Percentiles rank a stretch among this genome's conserved stretches.
Evolutionary conservation across 495 filamentous ascomycete genomes (phyloP).

Genomic region (Peziza echinospora): DNA sequence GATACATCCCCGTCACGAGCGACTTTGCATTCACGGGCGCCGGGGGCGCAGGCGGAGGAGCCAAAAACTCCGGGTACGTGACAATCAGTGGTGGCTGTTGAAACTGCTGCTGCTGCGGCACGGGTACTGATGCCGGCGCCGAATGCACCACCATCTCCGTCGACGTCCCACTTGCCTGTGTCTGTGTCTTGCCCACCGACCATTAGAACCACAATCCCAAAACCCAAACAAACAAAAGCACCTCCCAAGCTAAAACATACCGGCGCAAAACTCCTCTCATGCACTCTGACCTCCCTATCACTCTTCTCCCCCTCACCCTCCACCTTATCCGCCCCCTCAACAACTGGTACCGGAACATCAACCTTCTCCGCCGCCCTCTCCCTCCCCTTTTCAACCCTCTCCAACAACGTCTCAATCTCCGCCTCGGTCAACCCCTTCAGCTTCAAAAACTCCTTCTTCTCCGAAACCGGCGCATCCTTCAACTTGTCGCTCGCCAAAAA

Average conservation of each 20-base stretch:
- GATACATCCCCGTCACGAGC: not conserved
- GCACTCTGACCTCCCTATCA: no score
- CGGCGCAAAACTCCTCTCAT: slow-evolving; percentile 3
- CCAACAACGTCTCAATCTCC: slow-evolving; percentile 48
- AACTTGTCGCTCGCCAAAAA: slow-evolving; percentile 72
- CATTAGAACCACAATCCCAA: no score
- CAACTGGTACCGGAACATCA: not conserved
- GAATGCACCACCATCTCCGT: no score
- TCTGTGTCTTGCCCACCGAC: no score
- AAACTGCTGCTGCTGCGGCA: no score
- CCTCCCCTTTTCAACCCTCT: slow-evolving; percentile 19
- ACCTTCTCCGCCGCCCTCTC: slow-evolving; percentile 23
- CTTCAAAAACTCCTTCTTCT: slow-evolving; percentile 57
- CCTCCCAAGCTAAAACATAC: no score
- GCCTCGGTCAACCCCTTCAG: slow-evolving; percentile 49
- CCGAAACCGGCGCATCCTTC: slow-evolving; percentile 41
- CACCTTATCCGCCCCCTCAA: not conserved
- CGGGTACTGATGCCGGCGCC: no score
- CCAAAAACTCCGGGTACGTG: not conserved
- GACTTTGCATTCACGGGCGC: not conserved
- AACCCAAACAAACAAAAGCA: no score
- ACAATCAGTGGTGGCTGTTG: not conserved
- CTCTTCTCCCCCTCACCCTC: not conserved
- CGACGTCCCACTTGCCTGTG: no score
- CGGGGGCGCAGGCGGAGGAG: not conserved